Evolutionary conservation across 2,329 filamentous ascomycete species (phyloP).

Genomic region (Zarea fungicola): DNA sequence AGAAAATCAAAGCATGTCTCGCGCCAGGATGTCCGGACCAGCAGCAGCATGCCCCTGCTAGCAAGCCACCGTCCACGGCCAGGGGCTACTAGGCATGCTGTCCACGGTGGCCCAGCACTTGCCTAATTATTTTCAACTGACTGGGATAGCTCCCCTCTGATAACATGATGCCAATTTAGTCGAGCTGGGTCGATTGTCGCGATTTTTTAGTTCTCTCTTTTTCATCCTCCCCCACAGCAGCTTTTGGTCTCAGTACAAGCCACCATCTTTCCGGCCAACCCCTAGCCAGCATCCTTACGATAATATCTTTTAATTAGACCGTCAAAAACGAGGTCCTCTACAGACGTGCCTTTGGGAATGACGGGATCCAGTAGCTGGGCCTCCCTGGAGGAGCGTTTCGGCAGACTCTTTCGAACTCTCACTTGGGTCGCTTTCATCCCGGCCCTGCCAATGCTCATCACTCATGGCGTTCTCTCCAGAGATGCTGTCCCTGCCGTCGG

Average conservation of each 20-base stretch:
- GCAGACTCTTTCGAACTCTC: slow-evolving; percentile 28
- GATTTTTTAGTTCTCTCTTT: neutral
- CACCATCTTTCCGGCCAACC: too few relatives aligned
- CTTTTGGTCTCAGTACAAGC: too few relatives aligned
- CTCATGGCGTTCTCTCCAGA: slow-evolving; percentile 59
- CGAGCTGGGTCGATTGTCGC: neutral
- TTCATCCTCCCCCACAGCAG: neutral
- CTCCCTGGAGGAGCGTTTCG: slow-evolving; percentile 12
- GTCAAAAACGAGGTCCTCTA: too few relatives aligned
- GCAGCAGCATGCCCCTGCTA: neutral
- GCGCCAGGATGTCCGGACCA: neutral
- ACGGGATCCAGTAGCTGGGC: slow-evolving; percentile 6
- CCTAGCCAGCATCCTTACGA: neutral
- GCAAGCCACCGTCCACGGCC: neutral
- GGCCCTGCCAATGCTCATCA: slow-evolving; percentile 34
- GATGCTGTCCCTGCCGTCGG: slow-evolving; percentile 44
- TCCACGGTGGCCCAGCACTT: slow-evolving; percentile 7
- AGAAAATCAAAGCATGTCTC: neutral
- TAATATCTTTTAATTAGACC: too few relatives aligned
- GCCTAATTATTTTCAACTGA: neutral
- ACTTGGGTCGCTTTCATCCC: slow-evolving; percentile 33
- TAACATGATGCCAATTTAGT: neutral
- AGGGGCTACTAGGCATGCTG: slow-evolving; percentile 2
- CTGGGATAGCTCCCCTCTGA: neutral
- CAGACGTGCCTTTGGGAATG: neutral